These are phyloP conservation scores for Nakaseomyces sp. DNA, from an alignment of 1,139 yeast genomes.

Conservation along the genomic window DNA sequence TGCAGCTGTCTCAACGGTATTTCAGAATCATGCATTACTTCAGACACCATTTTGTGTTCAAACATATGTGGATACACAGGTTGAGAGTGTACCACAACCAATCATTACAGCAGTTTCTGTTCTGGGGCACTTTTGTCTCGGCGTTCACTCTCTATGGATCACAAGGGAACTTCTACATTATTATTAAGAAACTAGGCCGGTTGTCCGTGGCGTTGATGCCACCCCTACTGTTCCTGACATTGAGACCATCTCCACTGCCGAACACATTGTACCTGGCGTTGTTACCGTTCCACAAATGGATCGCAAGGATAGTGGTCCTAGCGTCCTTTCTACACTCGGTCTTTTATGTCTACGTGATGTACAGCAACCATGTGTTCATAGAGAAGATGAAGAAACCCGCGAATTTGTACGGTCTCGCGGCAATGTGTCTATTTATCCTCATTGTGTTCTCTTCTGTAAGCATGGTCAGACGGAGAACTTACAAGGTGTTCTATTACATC, in stretches of 20 bases:
- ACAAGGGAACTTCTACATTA: conserved; percentile 21
- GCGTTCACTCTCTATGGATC: conserved; percentile 15
- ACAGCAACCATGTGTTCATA: conserved; percentile 38
- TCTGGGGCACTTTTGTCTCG: conserved; percentile 19
- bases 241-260: conserved; percentile 54
- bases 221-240: conserved; percentile 48
- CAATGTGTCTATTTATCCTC: conserved; percentile 37
- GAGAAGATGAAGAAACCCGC: conserved; percentile 37
- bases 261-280: conserved; percentile 48
- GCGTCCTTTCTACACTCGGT: conserved; percentile 47
- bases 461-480: conserved; percentile 46
- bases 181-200: conserved; percentile 38
- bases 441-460: conserved; percentile 50
- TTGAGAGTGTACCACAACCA: conserved; percentile 23
- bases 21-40: conserved; percentile 21
- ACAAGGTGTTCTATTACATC: conserved; percentile 50
- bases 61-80: conserved; percentile 18
- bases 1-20: conserved; percentile 17
- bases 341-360: conserved; percentile 38
- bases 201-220: conserved; percentile 61
- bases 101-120: conserved; percentile 17
- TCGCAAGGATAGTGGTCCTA: conserved; percentile 53
- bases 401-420: conserved; percentile 58
- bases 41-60: conserved; percentile 19
- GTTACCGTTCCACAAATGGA: conserved; percentile 68